Conservation (phyloP, 805 yeast genomes). For the Huiozyma sinensis region DNA sequence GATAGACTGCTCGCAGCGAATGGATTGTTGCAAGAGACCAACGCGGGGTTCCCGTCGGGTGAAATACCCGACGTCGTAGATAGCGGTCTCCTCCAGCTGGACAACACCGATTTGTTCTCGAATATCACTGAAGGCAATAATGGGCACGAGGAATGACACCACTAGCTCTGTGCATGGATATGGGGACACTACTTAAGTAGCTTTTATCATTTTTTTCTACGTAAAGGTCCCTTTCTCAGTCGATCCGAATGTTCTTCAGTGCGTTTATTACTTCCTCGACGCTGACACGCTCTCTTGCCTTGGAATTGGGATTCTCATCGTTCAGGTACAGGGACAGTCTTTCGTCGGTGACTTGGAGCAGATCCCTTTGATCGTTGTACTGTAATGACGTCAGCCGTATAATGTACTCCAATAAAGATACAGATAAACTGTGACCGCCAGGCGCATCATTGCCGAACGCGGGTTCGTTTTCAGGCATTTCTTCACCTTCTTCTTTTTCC, state of each 20-base stretch:
- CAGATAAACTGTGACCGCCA: slow-evolving; percentile 29
- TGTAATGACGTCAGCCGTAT: slow-evolving; percentile 52
- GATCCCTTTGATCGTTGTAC: slow-evolving; percentile 42
- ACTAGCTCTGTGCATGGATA: too few relatives aligned
- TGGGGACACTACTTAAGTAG: not conserved
- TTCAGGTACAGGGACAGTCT: slow-evolving; percentile 47
- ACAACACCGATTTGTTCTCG: too few relatives aligned
- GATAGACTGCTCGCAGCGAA: too few relatives aligned
- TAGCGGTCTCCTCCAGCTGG: too few relatives aligned
- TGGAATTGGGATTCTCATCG: slow-evolving; percentile 36
- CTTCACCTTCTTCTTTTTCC: slow-evolving; percentile 8
- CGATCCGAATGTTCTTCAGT: slow-evolving; percentile 2
- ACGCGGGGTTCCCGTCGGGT: too few relatives aligned
- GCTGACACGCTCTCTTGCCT: slow-evolving; percentile 1
- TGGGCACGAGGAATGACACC: too few relatives aligned
- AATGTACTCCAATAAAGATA: slow-evolving; percentile 55
- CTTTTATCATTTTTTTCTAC: not conserved
- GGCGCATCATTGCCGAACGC: not conserved
- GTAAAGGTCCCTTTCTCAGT: not conserved
- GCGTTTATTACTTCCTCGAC: slow-evolving; percentile 3
- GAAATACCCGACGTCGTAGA: too few relatives aligned
- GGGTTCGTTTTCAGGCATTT: not conserved
- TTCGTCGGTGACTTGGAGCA: slow-evolving; percentile 54
- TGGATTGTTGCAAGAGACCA: too few relatives aligned
- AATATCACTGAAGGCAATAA: too few relatives aligned